These are phyloP conservation scores for Herpotrichia juniperi DNA, from an alignment of 2,329 filamentous ascomycete species.

Conservation along the genomic window DNA sequence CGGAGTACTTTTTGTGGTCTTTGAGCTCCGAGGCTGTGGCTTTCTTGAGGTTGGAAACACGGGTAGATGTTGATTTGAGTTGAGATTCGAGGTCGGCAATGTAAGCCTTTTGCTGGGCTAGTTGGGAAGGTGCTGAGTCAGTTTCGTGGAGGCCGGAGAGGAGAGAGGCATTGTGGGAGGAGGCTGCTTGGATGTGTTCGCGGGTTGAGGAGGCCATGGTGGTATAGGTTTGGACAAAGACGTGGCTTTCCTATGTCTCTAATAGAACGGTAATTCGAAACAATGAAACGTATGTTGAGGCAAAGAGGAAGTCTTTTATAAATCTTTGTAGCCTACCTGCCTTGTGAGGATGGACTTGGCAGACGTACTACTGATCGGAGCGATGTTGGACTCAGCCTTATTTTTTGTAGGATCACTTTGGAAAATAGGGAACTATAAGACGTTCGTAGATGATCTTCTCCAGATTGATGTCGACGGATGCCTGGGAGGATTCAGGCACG, in stretches of 20 bases:
- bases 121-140: conserved; percentile 34
- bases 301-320: background rate
- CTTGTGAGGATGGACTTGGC: too few relatives aligned
- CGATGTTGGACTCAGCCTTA: too few relatives aligned
- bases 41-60: conserved; percentile 21
- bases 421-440: too few relatives aligned
- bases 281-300: background rate
- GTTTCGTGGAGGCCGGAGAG: conserved; percentile 35
- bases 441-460: too few relatives aligned
- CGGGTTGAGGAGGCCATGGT: conserved; percentile 23
- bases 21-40: conserved; percentile 29
- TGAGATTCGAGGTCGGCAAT: conserved; percentile 33
- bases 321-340: too few relatives aligned
- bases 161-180: conserved; percentile 30
- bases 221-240: background rate
- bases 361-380: too few relatives aligned
- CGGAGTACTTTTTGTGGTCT: conserved; percentile 43
- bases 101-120: conserved; percentile 38
- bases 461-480: too few relatives aligned
- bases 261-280: too few relatives aligned
- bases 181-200: conserved; percentile 31
- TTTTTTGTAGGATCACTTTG: too few relatives aligned
- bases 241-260: background rate
- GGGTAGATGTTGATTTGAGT: conserved; percentile 21
- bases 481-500: background rate